Evolutionary conservation across 345 rosid species (phyloP), one percentile per base, ranked within the genome.

Genomic region (Corchorus capsularis): DNA sequence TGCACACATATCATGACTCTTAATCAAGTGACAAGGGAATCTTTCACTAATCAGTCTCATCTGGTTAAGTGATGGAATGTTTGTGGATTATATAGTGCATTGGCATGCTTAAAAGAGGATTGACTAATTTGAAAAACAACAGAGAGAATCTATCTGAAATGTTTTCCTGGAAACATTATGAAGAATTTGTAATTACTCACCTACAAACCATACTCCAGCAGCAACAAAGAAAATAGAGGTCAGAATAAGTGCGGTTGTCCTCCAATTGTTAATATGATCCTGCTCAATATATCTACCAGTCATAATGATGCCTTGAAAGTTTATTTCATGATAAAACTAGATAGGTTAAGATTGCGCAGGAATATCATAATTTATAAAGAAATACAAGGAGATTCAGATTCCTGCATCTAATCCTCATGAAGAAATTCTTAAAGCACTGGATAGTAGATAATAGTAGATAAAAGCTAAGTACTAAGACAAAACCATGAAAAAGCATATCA

Each of bases 141-240:
- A 52, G 46, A 47, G 56, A 65, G 11, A 27, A 19, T 12, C 41
- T 45, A 62, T 16, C 16, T n/a, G 19, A 56, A 11, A 35, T 60
- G 64, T 9, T 69, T 46, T 43, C 14, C 46, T 0, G 69, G 35
- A 57, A 45, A 20, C 13, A 43, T 35, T 17, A 56, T 8, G 10
- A 27, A 14, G 5, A 60, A 35, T 16, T 15, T 32, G 20, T 39
- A 10, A 45, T 34, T 67, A 63, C 76, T 82, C 80, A 90, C 99
- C 99, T 83, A 87, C 82, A 63, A 88, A 87, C 98, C 99, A 96
- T 73, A 94, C 81, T 49, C 77, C 80, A 75, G 99, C 92, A 35
- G 98, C 91, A 20, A 86, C 85, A 81, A 96, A 92, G 84, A 94
- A 78, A 61, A 96, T 50, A 61, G 91, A 81, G 47, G 99, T 92